These are phyloP conservation scores for Fusarium drepaniforme DNA, from an alignment of 2,329 filamentous ascomycete species.

Conservation along the genomic window DNA sequence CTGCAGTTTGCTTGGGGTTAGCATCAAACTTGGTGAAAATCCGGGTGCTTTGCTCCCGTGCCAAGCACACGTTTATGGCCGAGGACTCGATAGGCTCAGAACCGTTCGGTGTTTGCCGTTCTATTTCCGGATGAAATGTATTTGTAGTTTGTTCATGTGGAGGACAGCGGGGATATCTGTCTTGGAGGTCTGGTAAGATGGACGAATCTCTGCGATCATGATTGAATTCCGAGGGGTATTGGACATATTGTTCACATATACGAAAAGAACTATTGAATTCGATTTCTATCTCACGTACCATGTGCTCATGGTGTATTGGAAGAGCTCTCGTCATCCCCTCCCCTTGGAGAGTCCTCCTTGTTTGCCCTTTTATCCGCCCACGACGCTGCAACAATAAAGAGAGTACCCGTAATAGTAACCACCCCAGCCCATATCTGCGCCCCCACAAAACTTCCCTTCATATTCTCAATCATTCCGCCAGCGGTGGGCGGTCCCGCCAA, in stretches of 20 bases:
- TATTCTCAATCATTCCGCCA: not conserved
- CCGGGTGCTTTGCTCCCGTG: not conserved
- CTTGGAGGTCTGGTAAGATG: not conserved
- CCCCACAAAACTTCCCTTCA: not conserved
- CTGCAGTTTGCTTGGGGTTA: not conserved
- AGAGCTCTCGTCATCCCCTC: not conserved
- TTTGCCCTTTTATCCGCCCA: not conserved
- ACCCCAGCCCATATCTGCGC: not conserved
- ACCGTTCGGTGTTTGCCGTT: not conserved
- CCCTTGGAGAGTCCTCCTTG: not conserved
- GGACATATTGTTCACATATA: not conserved
- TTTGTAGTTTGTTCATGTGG: not conserved
- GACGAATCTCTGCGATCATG: not conserved
- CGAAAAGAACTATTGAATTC: rapidly evolving
- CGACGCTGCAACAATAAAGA: not conserved
- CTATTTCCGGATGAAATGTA: not conserved
- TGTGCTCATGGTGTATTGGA: not conserved
- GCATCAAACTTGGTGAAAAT: no score
- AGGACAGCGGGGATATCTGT: rapidly evolving
- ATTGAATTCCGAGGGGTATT: not conserved
- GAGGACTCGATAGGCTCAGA: not conserved
- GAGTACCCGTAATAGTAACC: not conserved
- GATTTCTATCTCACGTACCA: not conserved
- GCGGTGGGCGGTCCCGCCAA: not conserved
- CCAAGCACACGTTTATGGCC: not conserved